Base-by-base conservation (phyloP, 164 flowering plant genomes). In the Magnolia sinica region DNA sequence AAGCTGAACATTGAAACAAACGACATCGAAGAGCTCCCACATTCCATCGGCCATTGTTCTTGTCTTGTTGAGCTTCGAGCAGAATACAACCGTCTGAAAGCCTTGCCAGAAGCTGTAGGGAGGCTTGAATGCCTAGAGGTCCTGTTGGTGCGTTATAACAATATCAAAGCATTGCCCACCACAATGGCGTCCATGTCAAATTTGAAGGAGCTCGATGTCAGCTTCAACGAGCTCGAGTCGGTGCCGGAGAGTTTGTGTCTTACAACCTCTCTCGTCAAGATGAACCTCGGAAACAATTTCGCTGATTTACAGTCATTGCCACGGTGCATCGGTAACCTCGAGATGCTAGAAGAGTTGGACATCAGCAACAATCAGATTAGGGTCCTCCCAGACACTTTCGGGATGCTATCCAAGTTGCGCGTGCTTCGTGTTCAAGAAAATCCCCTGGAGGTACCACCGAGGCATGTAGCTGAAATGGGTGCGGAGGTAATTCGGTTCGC, bases 91-190 rank as follows among this genome's bases (percentile, higher is more conserved):
- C 79, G 87, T 67, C 90, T 94, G 61, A 94, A 90, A 82, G 98
- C 96, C 29, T 90, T 94, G 59, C 98, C 98, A 0, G 98, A 94
- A 81, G 98, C 98, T 73, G 83, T 92, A 7, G 98, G 98, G 49
- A 87, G 85, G 86, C 88, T 94, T 76, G 87, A 75, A 45, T 78
- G 86, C n/a, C 78, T 92, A 27, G 92, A 90, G 88, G 77, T 92
- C 73, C 83, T 94, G n/a, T 78, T 88, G 8, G 89, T 92, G 52
- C 88, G 94, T 31, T 94, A 91, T 77, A 94, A 94, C 80, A 91
- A 91, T 76, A 89, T 94, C 73, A 90, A 84, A 76, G 88, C 86
- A 72, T 74, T 94, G 24, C 98, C 98, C 2, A 92, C 97, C 19
- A 94, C 98, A 13, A 89, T 92, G 97, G 85, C 92, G 23, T 87